Evolutionary conservation across 2,329 filamentous ascomycete species (phyloP), one percentile per base, ranked within the genome.

Genomic region (Pseudogymnoascus sp.): DNA sequence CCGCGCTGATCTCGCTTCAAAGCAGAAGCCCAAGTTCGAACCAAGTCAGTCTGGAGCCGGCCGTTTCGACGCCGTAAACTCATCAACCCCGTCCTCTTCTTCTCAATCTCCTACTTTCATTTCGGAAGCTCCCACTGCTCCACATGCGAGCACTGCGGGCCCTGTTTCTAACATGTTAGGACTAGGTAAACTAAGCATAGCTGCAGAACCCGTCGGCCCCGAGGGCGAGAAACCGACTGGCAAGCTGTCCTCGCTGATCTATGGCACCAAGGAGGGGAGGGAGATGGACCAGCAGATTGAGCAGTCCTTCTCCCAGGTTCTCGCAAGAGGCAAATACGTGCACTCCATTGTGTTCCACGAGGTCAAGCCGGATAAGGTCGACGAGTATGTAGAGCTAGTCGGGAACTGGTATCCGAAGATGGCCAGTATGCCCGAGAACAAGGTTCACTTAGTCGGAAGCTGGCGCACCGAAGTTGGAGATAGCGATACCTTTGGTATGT

Each of bases 391-490:
- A 62, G 83, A 93, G 65, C 82, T 98, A 61, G 91, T 98, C 13
- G 92, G 95, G 66, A 82, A 84, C 39, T 98, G 92, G 90, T 99
- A 99, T 74, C 93, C 95, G 7, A 86, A 85, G 74, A 92, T 98
- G 83, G 95, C 95, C 54, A 83, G 84, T 65, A 83, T 87, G 69
- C 87, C 90, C 19, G 89, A 95, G 78, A 96, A 98, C 79, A 93
- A 93, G 78, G 93, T 99, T 70, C 88, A 99, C 76, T 80, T 99
- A 64, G 95, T 99, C 5, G 95, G 95, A 71, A 98, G 93, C 81
- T 99, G 95, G 95, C 87, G 93, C 77, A 97, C 93, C 14, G 95
- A 99, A 77, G 93, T 99, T 62, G 95, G 95, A 67, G 93, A 99
- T 72, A 96, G 92, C 75, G 92, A 99, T 74, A 97, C 93, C 0